Conservation (phyloP, 331 rosid genomes). For the Saraca asoca region DNA sequence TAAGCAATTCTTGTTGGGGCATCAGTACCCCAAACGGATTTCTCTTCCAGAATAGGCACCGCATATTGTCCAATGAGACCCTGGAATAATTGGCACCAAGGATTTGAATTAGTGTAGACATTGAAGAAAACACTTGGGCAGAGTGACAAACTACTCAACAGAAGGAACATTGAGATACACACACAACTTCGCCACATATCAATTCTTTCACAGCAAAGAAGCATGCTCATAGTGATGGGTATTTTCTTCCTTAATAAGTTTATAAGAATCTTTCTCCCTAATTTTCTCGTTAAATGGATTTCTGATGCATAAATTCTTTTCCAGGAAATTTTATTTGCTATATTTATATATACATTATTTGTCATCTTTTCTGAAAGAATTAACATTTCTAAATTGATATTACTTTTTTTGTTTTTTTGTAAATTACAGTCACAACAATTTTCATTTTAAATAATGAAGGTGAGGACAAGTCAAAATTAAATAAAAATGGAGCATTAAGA, state of each 20-base stretch:
- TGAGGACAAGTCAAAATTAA: not conserved
- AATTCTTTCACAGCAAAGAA: not conserved
- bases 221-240: not conserved
- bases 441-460: not conserved
- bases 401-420: too few species aligned
- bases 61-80: constrained; percentile 97
- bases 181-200: not conserved
- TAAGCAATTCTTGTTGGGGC: constrained; percentile 98
- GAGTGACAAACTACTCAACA: not conserved
- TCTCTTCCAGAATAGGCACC: constrained; percentile 89
- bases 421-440: too few species aligned
- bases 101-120: not conserved
- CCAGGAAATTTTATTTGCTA: not conserved
- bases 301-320: not conserved
- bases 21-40: constrained; percentile 98
- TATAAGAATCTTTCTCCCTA: not conserved
- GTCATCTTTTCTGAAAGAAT: not conserved
- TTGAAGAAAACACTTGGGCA: not conserved
- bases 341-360: not conserved
- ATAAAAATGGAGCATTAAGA: not conserved
- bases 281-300: not conserved
- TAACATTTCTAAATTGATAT: not conserved
- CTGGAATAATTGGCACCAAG: constrained; percentile 38
- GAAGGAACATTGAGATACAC: not conserved
- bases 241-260: not conserved